Base-by-base conservation (phyloP, 441 rosid species). In the Gossypium lobatum region DNA sequence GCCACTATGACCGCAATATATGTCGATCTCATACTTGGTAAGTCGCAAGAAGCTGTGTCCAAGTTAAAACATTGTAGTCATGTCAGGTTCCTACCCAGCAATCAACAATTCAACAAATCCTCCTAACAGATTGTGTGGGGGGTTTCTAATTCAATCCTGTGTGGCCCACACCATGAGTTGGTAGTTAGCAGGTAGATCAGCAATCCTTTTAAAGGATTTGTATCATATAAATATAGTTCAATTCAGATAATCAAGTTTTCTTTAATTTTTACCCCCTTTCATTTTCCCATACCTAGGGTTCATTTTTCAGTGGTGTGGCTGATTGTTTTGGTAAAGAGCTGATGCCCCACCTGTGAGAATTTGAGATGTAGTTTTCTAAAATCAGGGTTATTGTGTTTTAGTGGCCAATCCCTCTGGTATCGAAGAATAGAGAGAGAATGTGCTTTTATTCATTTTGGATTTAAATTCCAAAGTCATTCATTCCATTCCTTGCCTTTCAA, bases 1-100 rank as follows among this genome's bases (percentile, higher is more conserved):
- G 98, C 93, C 64, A 83, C 85, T 14, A 73, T 95, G 78, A 95
- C 99, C 2, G 94, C 93, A 8, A 82, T 89, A 3, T 95, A 92
- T 70, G 81, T 95, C 9, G 88, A 93, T 80, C 88, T 95, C 67
- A 83, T 85, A 87, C 81, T 84, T 25, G 93, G 97, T 65, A 88
- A 84, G 82, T 77, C 97, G 1, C 90, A 87, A 79, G 95, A 88
- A 48, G 99, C 98, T 3, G 37, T 95, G 76, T 75, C 83, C 64
- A 91, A 85, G 85, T 86, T 95, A 78, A 93, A 91, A 81, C 89
- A 87, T 76, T 88, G 89, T 74, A 84, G 82, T 68, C 85, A 77
- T 20, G 91, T 86, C 48, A 89, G 93, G 77, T 93, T 90, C 80
- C 82, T 91, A 18, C 84, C 87, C 6, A 75, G 84, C 54, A 75